Evolutionary conservation across 352 stramenopile genomes (phyloP), one percentile per base, ranked within the genome.

Genomic region (Phytopythium litorale): DNA sequence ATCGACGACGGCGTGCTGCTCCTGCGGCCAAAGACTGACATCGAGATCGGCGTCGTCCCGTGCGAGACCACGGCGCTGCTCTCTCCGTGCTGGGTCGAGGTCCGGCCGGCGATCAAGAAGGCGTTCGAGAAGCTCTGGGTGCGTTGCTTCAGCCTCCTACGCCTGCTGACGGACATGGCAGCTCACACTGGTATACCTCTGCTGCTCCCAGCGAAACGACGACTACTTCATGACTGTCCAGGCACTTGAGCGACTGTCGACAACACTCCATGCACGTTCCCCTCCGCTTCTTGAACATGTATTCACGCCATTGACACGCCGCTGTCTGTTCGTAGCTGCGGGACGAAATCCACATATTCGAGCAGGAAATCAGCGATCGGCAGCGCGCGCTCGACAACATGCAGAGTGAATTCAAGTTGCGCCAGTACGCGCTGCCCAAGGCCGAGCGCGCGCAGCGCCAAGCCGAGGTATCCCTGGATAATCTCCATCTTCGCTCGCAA

Each of bases 1-100:
- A 70, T 93, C 15, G 77, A 93, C 63, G 52, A 73, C 0, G 48
- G 70, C 28, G 53, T 90, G 23, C 54, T 93, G 15, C 81, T 68
- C 51, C 55, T 93, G 18, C 70, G 78, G n/a, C 81, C 84, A 66
- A 91, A 90, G 81, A 75, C 67, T 50, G 72, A 63, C n/a, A 70
- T 93, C 21, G 84, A 90, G 59, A 90, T 93, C 59, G 70, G 79
- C 19, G 81, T 93, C 13, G 65, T 91, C 28, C 81, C 84, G 19
- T 90, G 81, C 49, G 66, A 79, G 13, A 65, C 71, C 23, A 68
- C 71, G 8, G 67, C 68, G 11, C 65, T 91, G 15, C 67, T 93
- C 7, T 75, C 74, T 38, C 74, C 81, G 42, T 91, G 84, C 54
- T 90, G 78, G 79, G 67, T 93, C 13, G 76, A 91, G 52, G 80